Evolutionary conservation across 768 basidiomycete species (phyloP).

Genomic region (Boletus huronensis): DNA sequence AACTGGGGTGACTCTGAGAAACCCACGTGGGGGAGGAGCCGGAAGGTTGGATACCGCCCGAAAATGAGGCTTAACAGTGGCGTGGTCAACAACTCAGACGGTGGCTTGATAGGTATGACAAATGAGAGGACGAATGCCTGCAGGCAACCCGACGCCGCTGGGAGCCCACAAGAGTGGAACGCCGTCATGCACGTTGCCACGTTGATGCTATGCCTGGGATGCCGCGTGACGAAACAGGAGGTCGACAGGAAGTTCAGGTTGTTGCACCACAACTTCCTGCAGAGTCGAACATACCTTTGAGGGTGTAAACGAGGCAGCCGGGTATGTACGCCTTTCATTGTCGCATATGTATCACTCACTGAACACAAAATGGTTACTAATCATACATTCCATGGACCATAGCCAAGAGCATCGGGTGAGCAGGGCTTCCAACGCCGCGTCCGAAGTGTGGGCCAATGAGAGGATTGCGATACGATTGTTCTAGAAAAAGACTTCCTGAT

Average conservation of each 20-base stretch:
- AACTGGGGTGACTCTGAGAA: conserved; percentile 4
- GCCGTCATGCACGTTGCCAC: conserved; percentile 8
- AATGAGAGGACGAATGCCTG: conserved; percentile 2
- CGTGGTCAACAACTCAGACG: not conserved
- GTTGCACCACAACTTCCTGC: not conserved
- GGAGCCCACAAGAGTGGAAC: conserved; percentile 14
- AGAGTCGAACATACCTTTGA: not conserved
- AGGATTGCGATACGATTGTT: conserved; percentile 15
- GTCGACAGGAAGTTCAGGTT: not conserved
- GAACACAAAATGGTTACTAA: not conserved
- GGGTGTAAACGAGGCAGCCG: not conserved
- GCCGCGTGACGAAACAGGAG: conserved; percentile 15
- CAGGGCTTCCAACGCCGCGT: conserved; percentile 9
- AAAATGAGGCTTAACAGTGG: conserved; percentile 8
- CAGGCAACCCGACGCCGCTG: conserved; percentile 13
- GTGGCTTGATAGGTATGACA: conserved; percentile 22
- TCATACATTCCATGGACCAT: conserved; percentile 3
- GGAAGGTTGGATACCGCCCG: too few species aligned
- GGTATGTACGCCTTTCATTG: not conserved
- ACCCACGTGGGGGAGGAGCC: conserved; percentile 2
- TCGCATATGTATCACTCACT: conserved; percentile 3
- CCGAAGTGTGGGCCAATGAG: conserved; percentile 19
- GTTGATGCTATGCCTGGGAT: conserved; percentile 3
- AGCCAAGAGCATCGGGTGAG: not conserved
- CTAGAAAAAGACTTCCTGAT: conserved; percentile 9